Evolutionary conservation across 2,329 filamentous ascomycete species (phyloP), one percentile per base, ranked within the genome.

Genomic region (Colletotrichum acutatum): DNA sequence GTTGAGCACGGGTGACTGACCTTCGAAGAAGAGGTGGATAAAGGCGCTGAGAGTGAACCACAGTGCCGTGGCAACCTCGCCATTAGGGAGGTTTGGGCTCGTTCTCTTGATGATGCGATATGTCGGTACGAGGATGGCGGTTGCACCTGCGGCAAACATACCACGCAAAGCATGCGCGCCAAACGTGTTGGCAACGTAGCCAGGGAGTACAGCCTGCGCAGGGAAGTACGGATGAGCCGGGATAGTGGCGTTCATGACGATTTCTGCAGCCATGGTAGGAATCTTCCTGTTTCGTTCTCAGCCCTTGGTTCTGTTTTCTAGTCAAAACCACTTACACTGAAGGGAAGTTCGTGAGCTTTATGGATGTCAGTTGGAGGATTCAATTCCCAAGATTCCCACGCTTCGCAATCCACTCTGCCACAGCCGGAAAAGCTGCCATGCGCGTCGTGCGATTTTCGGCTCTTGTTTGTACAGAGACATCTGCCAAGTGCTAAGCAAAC

Each of bases 1-100:
- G 0, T n/a, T 2, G 11, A 8, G 32, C 12, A 7, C 12, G 6
- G 4, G 11, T 19, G 1, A 4, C 68, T 37, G 74, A 82, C 82
- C 83, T 76, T 87, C 85, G 52, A 86, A 82, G 75, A 84, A 81
- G 26, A 84, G 65, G 74, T 85, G 84, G 72, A 85, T 86, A 74
- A 76, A 88, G 80, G 84, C 89, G 87, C 92, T 94, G 16, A 96
- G 85, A 26, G 92, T 87, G 80, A 95, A 95, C 94, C 94, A 96
- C 82, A 94, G 82, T 26, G 92, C 89, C 5, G 88, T 89, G 14
- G 87, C 76, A 58, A 90, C 85, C 75, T 95, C 93, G 30, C 80
- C 80, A 8, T 77, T 81, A 42, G 85, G 83, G 65, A 94, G 79
- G 11, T 81, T 84, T 2, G 90, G 89, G 22, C 89, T 85, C 53